A percentile compares a stretch with the other conserved stretches of the same genome.
Evolutionary conservation across 495 filamentous ascomycete genomes (phyloP).

Genomic region (Aspergillus wentii): DNA sequence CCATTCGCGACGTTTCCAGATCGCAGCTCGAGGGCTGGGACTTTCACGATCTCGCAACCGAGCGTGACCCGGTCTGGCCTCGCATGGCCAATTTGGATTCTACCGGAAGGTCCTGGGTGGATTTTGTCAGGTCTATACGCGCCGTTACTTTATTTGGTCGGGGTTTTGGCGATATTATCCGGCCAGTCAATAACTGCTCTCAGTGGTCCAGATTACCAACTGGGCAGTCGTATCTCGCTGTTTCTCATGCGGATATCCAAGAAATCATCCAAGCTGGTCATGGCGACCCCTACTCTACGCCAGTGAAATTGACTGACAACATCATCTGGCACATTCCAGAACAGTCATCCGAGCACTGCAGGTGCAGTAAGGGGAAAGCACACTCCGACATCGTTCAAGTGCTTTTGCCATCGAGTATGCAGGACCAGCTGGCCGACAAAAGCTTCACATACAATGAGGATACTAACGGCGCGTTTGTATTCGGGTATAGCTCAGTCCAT

Average conservation of each 20-base stretch:
- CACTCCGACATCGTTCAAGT: slow-evolving; percentile 10
- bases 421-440: neutral
- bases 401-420: slow-evolving; percentile 6
- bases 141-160: slow-evolving; percentile 30
- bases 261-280: slow-evolving; percentile 14
- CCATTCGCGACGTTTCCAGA: slow-evolving; percentile 8
- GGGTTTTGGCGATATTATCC: slow-evolving; percentile 29
- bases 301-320: slow-evolving; percentile 11
- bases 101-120: slow-evolving; percentile 27
- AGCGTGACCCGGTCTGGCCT: slow-evolving; percentile 17
- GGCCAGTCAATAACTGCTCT: slow-evolving; percentile 9
- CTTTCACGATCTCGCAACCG: slow-evolving; percentile 23
- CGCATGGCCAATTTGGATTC: slow-evolving; percentile 16
- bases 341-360: slow-evolving; percentile 6
- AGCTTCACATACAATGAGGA: neutral
- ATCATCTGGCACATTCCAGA: slow-evolving; percentile 13
- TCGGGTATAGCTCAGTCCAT: slow-evolving; percentile 2
- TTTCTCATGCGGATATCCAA: slow-evolving; percentile 11
- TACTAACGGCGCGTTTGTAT: slow-evolving; percentile 3
- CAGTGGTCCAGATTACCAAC: slow-evolving; percentile 15
- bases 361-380: neutral
- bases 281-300: slow-evolving; percentile 9
- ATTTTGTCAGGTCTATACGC: slow-evolving; percentile 22
- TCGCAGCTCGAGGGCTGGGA: slow-evolving; percentile 27
- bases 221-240: slow-evolving; percentile 23